Evolutionary conservation across 2,329 filamentous ascomycete species (phyloP), one percentile per base, ranked within the genome.

Genomic region (Cladosporium sp.): DNA sequence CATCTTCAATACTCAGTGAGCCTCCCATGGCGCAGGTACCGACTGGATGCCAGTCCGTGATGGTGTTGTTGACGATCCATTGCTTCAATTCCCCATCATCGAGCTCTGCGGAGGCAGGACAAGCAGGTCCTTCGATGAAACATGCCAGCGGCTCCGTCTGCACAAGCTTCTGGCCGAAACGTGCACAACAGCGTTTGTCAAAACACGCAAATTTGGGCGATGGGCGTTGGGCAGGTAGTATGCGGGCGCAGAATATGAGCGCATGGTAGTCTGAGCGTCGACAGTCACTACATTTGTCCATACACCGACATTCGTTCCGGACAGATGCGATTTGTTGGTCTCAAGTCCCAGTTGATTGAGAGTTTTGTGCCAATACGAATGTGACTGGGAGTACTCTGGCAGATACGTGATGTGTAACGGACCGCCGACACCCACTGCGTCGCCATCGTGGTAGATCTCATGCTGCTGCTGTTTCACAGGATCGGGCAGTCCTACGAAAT

Each of bases 241-340:
- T n/a, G 55, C 55, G 26, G 55, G 30, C 34, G 55, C 41, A 10
- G 55, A 24, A 71, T 84, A 86, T 2, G 82, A 85, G 36, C 85
- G 78, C 24, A 75, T 80, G 69, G 82, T 84, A 47, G 80, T 78
- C 3, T 76, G 77, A 11, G 79, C 78, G 55, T 83, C 78, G 52
- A 87, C 80, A 65, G 80, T 83, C 68, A 79, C 82, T 11, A 84
- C 78, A 66, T 82, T 51, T 41, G 78, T 81, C 74, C 81, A 82
- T 4, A 82, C 82, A 8, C 85, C 85, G 4, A 85, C 72, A 15
- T 80, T 81, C 59, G 83, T 79, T 1, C 85, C 85, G 15, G 79
- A 77, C 1, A 86, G 76, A 10, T 82, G 84, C n/a, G 51, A 54
- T 18, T n/a, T 32, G 26, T 51, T 51, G 3, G 47, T 51, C 8